Evolutionary conservation across 257 asterid genomes (phyloP).

Genomic region (Verbascum thapsus): DNA sequence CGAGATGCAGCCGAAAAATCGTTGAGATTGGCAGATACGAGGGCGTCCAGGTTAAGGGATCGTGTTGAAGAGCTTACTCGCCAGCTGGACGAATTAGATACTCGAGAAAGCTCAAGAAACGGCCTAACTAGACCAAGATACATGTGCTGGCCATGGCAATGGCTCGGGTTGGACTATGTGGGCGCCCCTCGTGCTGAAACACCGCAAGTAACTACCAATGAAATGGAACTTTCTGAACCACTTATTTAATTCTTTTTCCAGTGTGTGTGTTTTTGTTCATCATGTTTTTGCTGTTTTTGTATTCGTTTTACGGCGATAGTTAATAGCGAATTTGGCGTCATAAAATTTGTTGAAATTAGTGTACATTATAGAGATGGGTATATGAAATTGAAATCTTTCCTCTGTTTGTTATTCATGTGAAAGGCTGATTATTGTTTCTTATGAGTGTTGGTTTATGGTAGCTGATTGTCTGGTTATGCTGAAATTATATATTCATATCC

Average conservation of each 20-base stretch:
- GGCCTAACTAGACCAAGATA: constrained; percentile 72
- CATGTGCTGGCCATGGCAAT: constrained; percentile 97
- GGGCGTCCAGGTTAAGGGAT: constrained; percentile 85
- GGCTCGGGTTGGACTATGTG: constrained; percentile 90
- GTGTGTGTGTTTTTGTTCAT: neutral
- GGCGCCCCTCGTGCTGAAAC: constrained; percentile 50
- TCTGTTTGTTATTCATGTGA: constrained; percentile 18
- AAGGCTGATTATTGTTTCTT: constrained; percentile 6
- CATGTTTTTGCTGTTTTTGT: constrained; percentile 3
- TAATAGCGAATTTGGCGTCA: constrained; percentile 19
- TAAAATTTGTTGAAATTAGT: constrained; percentile 18
- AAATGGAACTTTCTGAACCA: constrained; percentile 99
- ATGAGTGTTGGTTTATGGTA: constrained; percentile 4
- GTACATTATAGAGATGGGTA: constrained; percentile 26
- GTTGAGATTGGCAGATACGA: constrained; percentile 78
- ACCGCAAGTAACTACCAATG: constrained; percentile 60
- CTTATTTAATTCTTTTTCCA: constrained; percentile 51
- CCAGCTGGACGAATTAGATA: constrained; percentile 82
- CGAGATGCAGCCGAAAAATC: constrained; percentile 97
- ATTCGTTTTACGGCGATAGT: constrained; percentile 27
- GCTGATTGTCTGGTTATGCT: neutral
- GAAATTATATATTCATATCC: neutral
- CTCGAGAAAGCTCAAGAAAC: constrained; percentile 51
- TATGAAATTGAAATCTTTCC: constrained; percentile 21
- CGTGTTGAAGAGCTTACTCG: constrained; percentile 88